These are phyloP conservation scores for Septoria petroselini DNA, from an alignment of 2,329 filamentous ascomycete species.

Conservation along the genomic window DNA sequence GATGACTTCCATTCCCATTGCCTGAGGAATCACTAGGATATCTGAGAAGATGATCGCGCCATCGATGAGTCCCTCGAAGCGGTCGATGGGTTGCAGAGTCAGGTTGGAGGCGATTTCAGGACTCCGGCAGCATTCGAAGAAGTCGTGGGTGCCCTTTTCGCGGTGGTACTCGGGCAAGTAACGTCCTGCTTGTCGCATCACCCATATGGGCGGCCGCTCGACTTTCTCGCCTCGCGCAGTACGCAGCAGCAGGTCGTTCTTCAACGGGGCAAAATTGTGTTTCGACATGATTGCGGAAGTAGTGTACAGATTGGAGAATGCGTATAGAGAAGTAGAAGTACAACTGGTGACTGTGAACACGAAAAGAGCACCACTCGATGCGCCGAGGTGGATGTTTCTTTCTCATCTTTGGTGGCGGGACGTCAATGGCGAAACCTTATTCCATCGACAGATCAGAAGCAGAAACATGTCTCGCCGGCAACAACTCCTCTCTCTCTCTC, in stretches of 20 bases:
- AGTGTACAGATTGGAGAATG: background rate
- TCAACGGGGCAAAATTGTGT: slow-evolving; percentile 70
- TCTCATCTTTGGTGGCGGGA: too few relatives aligned
- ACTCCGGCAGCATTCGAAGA: slow-evolving; percentile 94
- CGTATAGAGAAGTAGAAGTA: background rate
- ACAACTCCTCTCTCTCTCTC: too few relatives aligned
- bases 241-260: slow-evolving; percentile 89
- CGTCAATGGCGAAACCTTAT: too few relatives aligned
- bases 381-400: too few relatives aligned
- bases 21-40: slow-evolving; percentile 95
- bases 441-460: too few relatives aligned
- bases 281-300: slow-evolving; percentile 9
- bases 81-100: slow-evolving; percentile 91
- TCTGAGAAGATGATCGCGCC: slow-evolving; percentile 99
- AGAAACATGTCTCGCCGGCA: too few relatives aligned
- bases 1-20: slow-evolving; percentile 96
- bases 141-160: slow-evolving; percentile 85
- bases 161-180: slow-evolving; percentile 98
- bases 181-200: slow-evolving; percentile 97
- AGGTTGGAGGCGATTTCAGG: slow-evolving; percentile 90
- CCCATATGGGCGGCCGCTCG: slow-evolving; percentile 93
- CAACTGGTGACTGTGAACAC: slow-evolving; percentile 3
- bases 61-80: slow-evolving; percentile 85
- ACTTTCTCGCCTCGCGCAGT: slow-evolving; percentile 87
- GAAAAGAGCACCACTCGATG: background rate